A percentile compares a stretch with the other conserved stretches of the same genome.
These are phyloP conservation scores for Trichoderma sp. DNA, from an alignment of 2,329 filamentous ascomycete genomes.

Conservation along the genomic window DNA sequence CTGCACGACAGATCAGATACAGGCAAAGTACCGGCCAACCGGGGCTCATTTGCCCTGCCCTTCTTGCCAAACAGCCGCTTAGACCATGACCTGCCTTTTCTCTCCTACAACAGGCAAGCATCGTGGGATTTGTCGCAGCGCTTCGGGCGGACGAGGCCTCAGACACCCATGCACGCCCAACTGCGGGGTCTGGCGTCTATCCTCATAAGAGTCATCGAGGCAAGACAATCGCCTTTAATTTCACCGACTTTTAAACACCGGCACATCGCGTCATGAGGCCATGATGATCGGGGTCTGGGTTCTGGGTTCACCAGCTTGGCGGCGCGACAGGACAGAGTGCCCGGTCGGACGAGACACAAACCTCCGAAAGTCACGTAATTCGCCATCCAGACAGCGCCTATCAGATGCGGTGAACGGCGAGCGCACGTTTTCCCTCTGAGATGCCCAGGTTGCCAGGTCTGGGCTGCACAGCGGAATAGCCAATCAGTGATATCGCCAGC, in stretches of 20 bases:
- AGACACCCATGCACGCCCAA: conserved; percentile 19
- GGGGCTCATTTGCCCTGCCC: background rate
- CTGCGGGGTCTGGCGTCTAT: conserved; percentile 18
- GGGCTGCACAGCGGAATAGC: background rate
- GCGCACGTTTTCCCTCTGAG: background rate
- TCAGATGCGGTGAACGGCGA: conserved; percentile 19
- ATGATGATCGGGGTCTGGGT: background rate
- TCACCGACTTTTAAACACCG: conserved; percentile 20
- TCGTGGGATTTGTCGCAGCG: conserved; percentile 11
- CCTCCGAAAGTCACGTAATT: background rate
- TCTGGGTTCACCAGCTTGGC: conserved; percentile 13
- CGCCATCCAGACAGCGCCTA: conserved; percentile 10
- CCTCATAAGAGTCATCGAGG: conserved; percentile 19
- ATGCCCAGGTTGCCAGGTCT: background rate
- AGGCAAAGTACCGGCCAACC: background rate
- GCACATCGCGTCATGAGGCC: conserved; percentile 17
- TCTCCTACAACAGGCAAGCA: background rate
- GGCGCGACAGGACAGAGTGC: conserved; percentile 13
- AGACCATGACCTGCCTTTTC: conserved; percentile 3
- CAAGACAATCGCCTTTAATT: background rate
- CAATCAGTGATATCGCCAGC: background rate
- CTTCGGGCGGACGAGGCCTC: conserved; percentile 16
- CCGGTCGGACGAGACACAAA: conserved; percentile 5
- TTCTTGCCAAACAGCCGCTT: background rate
- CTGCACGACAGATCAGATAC: background rate